Evolutionary conservation across 257 asterid genomes (phyloP).

Genomic region (Rubia yunnanensis): DNA sequence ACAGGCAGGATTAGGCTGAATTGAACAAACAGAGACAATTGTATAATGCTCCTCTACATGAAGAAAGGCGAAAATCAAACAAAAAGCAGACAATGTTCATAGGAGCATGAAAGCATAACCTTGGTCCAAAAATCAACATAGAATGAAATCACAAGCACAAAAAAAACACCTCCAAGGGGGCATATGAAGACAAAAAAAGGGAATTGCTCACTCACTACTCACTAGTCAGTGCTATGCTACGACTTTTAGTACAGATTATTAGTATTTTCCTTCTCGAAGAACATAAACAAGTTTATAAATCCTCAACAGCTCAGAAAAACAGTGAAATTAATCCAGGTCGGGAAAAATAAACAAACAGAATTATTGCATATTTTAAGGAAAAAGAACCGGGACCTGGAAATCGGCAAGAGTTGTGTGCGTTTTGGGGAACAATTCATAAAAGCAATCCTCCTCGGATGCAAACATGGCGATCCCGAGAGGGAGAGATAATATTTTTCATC

Average conservation of each 20-base stretch:
- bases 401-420: conserved; percentile 29
- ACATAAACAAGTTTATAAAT: conserved; percentile 10
- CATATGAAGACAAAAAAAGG: background rate
- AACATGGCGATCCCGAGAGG: conserved; percentile 46
- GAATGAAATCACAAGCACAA: background rate
- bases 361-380: background rate
- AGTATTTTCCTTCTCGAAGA: conserved; percentile 1
- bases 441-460: conserved; percentile 24
- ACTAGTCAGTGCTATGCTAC: background rate
- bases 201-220: too few species aligned
- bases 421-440: conserved; percentile 44
- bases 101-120: background rate
- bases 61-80: background rate
- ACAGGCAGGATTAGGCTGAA: too few species aligned
- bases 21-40: background rate
- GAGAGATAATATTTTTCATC: conserved; percentile 14
- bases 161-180: too few species aligned
- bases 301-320: conserved; percentile 8
- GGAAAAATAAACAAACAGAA: conserved; percentile 10
- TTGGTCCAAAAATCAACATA: background rate
- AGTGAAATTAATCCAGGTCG: conserved; percentile 17
- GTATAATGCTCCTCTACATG: background rate
- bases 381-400: conserved; percentile 38
- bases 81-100: background rate
- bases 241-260: background rate